phyloP scores from a whole-genome alignment of 371 early-diverging fungal species.

The Chytridiales sp. region DNA sequence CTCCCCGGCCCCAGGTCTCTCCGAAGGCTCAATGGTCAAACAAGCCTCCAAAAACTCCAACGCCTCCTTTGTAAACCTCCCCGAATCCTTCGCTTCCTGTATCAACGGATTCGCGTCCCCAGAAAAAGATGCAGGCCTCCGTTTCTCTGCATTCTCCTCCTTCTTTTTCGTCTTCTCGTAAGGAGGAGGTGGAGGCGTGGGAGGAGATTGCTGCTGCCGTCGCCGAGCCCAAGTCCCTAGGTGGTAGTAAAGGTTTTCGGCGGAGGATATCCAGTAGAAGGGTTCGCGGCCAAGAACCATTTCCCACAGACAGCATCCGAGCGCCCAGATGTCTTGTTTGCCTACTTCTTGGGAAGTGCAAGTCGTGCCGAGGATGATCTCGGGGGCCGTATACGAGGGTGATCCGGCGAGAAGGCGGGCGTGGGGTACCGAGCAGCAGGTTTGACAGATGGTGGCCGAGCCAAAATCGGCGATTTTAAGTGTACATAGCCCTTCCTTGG shows the following conservation, averaged over 20 bases:
- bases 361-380: constrained; percentile 9
- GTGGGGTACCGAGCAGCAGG: constrained; percentile 12
- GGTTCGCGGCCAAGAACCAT: constrained; percentile 30
- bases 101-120: no score
- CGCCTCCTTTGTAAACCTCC: no score
- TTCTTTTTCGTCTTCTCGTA: no score
- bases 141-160: no score
- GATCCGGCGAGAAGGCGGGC: constrained; percentile 10
- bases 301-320: constrained; percentile 30
- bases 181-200: no score
- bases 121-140: no score
- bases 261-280: constrained; percentile 21
- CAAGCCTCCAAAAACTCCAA: no score
- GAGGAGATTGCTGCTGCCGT: no score
- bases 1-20: no score
- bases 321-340: constrained; percentile 30
- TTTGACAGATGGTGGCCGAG: constrained; percentile 8
- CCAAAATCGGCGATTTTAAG: constrained; percentile 72
- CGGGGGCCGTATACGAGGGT: constrained; percentile 20
- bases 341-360: constrained; percentile 5
- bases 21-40: no score
- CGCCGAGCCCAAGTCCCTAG: constrained; percentile 15
- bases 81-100: no score
- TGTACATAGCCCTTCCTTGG: no score
- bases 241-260: constrained; percentile 19